phyloP scores from a whole-genome alignment of 176 grass and related monocot species.

The Eragrostis nindensis region DNA sequence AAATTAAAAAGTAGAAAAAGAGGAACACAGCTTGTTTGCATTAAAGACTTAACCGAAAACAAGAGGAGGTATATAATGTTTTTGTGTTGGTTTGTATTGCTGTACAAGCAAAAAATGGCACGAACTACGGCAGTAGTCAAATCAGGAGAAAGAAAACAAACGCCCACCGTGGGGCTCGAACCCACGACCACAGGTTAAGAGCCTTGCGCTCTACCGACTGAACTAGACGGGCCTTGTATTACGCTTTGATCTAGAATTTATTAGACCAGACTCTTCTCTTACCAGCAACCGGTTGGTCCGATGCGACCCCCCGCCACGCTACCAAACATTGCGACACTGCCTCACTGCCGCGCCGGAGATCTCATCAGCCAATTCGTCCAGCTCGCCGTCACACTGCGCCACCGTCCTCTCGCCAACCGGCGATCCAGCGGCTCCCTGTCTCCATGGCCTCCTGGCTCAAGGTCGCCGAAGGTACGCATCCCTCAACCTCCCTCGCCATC shows the following conservation, averaged over 20 bases:
- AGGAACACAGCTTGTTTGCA: too few relatives aligned
- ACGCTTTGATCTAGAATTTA: too few relatives aligned
- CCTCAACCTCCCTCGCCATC: constrained; percentile 8
- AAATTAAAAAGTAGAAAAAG: too few relatives aligned
- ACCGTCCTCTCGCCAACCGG: constrained; percentile 36
- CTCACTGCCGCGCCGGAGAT: constrained; percentile 47
- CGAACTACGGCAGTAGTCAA: too few relatives aligned
- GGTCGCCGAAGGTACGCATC: constrained; percentile 88
- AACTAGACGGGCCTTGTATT: constrained; percentile 49
- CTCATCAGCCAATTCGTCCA: constrained; percentile 34
- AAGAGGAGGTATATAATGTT: too few relatives aligned
- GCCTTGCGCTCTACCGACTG: constrained; percentile 52
- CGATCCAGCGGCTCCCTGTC: constrained; percentile 22
- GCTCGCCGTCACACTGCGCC: constrained; percentile 35
- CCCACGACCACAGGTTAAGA: constrained; percentile 60
- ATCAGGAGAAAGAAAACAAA: background rate
- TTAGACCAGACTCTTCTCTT: too few relatives aligned
- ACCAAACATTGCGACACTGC: constrained; percentile 33
- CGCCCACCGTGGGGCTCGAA: constrained; percentile 72
- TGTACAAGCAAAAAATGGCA: too few relatives aligned
- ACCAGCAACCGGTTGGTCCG: background rate
- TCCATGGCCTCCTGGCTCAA: constrained; percentile 99
- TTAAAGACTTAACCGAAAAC: too few relatives aligned
- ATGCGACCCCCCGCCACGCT: constrained; percentile 33
- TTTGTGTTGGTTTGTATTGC: too few relatives aligned